Base-by-base conservation (phyloP, 805 yeast species). In the Alloascoidea hylecoeti region DNA sequence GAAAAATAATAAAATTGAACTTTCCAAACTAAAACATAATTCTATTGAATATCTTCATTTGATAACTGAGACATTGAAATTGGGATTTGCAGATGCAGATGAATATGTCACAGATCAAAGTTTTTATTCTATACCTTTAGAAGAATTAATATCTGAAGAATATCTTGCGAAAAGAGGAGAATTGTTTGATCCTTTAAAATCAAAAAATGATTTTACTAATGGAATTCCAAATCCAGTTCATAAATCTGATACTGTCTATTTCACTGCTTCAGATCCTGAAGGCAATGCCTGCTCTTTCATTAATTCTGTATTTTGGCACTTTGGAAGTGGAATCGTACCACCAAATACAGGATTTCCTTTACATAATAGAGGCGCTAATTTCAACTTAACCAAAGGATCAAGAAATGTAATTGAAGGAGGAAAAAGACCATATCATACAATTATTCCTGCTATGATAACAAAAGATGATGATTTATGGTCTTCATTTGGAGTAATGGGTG, bases 221-320 rank as follows among this genome's bases (percentile, higher is more conserved):
- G 77, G 75, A 6, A 61, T 79, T 15, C 79, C 81, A 12, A 71
- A 75, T 44, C 68, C 72, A 2, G 60, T 63, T 47, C 55, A 59
- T 40, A 66, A 64, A 48, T 75, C 85, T 1, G 94, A 82, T 48
- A 80, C 89, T 0, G 80, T 78, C 4, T 79, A 78, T 49, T 70
- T 76, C 48, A 61, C 79, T 0, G 83, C 67, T 2, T 57, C 77
- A 5, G 92, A 80, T 50, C 51, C 61, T 13, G 68, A 74, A 33
- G 85, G 89, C n/a, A 74, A 80, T 53, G 89, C 86, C 3, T 78
- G 84, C 47, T 78, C 89, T 4, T 81, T 81, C 49, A 82, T 82
- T 45, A 80, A 78, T 49, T 80, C 92, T 1, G 72, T 81, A 2
- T 82, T 72, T 51, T 69, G 68, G 41, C 62, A 66, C 6, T 82